Evolutionary conservation across 1,139 yeast species (phyloP).

Genomic region (Candida neerlandica): DNA sequence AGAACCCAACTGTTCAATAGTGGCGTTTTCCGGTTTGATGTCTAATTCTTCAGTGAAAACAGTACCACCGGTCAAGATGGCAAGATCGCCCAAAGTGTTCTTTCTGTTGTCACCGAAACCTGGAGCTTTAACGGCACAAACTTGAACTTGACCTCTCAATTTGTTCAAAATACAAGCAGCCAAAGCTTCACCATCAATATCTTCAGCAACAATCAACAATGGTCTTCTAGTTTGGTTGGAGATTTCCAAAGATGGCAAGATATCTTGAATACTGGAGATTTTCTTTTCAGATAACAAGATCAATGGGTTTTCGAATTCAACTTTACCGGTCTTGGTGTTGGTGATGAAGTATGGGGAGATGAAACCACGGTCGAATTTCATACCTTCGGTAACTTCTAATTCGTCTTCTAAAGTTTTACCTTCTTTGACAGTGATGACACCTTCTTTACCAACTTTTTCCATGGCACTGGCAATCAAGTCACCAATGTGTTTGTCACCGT

Average conservation of each 20-base stretch:
- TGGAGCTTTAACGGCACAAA: constrained; percentile 98
- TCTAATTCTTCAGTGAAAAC: constrained; percentile 98
- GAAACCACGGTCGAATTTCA: constrained; percentile 98
- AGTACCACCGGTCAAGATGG: constrained; percentile 95
- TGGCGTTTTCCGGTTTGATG: constrained; percentile 95
- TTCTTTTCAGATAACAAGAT: constrained; percentile 91
- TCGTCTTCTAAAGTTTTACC: constrained; percentile 97
- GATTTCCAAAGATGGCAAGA: constrained; percentile 90
- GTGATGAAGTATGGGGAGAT: constrained; percentile 98
- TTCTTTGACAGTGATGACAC: constrained; percentile 96
- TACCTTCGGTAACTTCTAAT: constrained; percentile 97
- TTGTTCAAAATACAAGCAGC: constrained; percentile 99
- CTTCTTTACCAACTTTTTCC: constrained; percentile 99
- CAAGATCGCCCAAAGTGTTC: constrained; percentile 96
- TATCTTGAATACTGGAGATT: constrained; percentile 88
- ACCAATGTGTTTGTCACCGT: constrained; percentile 96
- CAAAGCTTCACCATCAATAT: constrained; percentile 96
- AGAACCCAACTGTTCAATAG: constrained; percentile 88
- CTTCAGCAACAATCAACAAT: constrained; percentile 92
- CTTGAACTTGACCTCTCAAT: constrained; percentile 98
- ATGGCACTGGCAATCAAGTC: constrained; percentile 91
- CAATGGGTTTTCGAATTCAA: constrained; percentile 95
- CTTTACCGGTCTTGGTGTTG: constrained; percentile 94
- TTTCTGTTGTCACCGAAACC: constrained; percentile 99
- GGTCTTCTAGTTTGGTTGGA: constrained; percentile 97